Evolutionary conservation across 768 basidiomycete species (phyloP).

Genomic region (Termitomyces sp.): DNA sequence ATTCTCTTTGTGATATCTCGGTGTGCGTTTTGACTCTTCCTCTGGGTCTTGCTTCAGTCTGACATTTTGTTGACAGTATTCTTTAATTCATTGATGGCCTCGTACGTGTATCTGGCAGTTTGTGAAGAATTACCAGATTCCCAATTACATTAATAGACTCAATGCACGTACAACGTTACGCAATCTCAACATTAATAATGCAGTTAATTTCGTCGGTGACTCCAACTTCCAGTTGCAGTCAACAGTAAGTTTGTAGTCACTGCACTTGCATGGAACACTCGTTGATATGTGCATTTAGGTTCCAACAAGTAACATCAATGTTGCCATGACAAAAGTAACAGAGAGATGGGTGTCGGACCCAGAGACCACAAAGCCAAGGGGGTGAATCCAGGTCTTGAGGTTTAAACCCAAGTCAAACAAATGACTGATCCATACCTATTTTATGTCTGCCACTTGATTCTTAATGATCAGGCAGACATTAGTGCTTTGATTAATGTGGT

Average conservation of each 20-base stretch:
- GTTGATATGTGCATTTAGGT: too few relatives aligned
- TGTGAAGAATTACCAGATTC: neutral
- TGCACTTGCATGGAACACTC: neutral
- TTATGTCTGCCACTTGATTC: too few relatives aligned
- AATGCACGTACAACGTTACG: neutral
- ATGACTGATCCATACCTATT: too few relatives aligned
- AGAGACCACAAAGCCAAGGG: too few relatives aligned
- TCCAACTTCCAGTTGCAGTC: neutral
- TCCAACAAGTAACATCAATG: neutral
- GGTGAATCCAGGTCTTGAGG: too few relatives aligned
- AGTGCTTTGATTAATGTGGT: too few relatives aligned
- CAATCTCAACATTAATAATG: neutral
- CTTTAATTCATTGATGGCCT: neutral
- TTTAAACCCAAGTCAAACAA: too few relatives aligned
- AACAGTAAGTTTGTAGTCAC: neutral
- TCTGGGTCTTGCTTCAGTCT: neutral
- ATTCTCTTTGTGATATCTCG: neutral
- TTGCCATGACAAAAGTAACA: neutral
- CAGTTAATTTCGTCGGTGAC: neutral
- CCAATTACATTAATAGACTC: neutral
- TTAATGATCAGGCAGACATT: too few relatives aligned
- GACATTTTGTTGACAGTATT: neutral
- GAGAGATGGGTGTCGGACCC: neutral
- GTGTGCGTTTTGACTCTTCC: neutral
- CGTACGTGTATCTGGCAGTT: neutral